Evolutionary conservation across 1,284 basidiomycete genomes (phyloP).

Genomic region (Melanopsichium pennsylvanicum): DNA sequence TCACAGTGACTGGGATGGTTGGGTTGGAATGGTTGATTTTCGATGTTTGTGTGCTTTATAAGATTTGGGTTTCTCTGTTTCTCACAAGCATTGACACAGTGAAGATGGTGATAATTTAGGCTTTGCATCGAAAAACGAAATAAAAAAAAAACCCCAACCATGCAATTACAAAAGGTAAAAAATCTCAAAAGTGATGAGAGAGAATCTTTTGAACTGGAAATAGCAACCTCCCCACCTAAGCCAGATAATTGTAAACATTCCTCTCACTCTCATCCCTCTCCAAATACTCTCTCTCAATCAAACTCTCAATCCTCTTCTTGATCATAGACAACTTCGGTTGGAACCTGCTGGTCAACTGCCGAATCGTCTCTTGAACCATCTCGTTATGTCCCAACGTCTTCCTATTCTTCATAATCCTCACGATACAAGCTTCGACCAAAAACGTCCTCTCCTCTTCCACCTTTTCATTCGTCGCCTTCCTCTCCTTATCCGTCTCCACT

Average conservation of each 20-base stretch:
- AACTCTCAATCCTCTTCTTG: constrained; percentile 90
- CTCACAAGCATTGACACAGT: no score
- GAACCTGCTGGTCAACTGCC: constrained; percentile 84
- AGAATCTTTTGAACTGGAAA: no score
- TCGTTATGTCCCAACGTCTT: constrained; percentile 89
- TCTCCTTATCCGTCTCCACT: constrained; percentile 86
- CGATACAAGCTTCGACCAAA: constrained; percentile 88
- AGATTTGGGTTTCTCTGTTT: no score
- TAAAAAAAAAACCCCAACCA: no score
- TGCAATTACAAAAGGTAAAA: no score
- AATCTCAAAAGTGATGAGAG: no score
- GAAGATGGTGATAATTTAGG: no score
- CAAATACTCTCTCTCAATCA: constrained; percentile 76
- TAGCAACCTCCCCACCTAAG: no score
- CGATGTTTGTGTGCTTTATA: no score
- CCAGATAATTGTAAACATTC: constrained; percentile 58
- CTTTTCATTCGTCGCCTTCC: constrained; percentile 86
- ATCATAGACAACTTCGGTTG: constrained; percentile 83
- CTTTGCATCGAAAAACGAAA: no score
- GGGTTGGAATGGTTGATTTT: no score
- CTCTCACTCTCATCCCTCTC: constrained; percentile 47
- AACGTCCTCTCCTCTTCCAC: constrained; percentile 91
- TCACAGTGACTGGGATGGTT: not conserved
- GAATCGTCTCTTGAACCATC: constrained; percentile 87
- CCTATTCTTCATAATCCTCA: constrained; percentile 96